Conservation (phyloP, 2,329 filamentous ascomycete species). For the Aschersonia sp. region DNA sequence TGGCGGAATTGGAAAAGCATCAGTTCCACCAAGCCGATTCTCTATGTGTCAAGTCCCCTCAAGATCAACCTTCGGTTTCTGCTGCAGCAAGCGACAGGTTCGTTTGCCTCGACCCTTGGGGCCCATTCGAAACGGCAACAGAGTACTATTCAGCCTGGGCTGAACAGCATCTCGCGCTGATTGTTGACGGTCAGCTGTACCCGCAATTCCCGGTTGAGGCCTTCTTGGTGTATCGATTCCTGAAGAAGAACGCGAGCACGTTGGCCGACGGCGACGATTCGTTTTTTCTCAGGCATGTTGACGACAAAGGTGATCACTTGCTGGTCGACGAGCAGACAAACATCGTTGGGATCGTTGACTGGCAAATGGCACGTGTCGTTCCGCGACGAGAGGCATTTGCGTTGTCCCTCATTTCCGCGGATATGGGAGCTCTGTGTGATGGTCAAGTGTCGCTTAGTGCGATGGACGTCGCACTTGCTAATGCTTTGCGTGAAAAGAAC, state of each 20-base stretch:
- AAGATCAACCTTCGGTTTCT: conserved; percentile 6
- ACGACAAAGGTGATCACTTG: no score
- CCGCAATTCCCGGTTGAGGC: conserved; percentile 11
- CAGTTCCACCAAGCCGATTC: conserved; percentile 12
- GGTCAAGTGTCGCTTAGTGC: no score
- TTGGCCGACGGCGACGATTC: no score
- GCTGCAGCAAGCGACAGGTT: conserved; percentile 15
- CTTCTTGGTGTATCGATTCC: conserved; percentile 24
- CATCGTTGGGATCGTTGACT: no score
- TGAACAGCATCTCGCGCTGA: conserved; percentile 12
- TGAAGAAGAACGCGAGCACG: conserved; percentile 3
- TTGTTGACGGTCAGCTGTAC: conserved; percentile 17
- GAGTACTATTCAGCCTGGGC: conserved; percentile 11
- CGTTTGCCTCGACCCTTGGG: conserved; percentile 9
- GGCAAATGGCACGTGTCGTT: no score
- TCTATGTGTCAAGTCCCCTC: conserved; percentile 5
- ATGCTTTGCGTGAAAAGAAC: no score
- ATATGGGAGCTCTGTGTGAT: no score
- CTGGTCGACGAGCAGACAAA: no score
- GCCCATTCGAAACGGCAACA: conserved; percentile 6
- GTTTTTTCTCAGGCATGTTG: no score
- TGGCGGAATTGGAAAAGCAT: conserved; percentile 12
- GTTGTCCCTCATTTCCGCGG: no score
- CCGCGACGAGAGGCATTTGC: no score
- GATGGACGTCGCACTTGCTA: no score